Evolutionary conservation across 2,329 filamentous ascomycete species (phyloP).

Genomic region (Pseudogymnoascus sp.): DNA sequence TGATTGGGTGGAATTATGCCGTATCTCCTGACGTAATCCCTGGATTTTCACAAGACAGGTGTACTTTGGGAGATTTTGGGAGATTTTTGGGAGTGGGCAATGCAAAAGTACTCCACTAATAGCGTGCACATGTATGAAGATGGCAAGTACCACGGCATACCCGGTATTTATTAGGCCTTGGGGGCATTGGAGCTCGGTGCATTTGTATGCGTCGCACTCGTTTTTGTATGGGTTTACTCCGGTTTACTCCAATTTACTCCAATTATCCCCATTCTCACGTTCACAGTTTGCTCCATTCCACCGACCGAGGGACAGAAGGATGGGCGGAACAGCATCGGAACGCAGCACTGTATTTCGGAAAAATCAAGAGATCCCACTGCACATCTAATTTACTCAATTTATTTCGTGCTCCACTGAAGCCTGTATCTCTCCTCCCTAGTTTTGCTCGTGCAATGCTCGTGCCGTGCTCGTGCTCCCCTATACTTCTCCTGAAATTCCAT

Average conservation of each 20-base stretch:
- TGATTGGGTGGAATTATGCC: background rate
- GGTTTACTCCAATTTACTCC: conserved; percentile 3
- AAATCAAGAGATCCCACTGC: background rate
- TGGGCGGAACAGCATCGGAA: background rate
- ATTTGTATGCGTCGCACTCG: background rate
- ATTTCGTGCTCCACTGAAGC: background rate
- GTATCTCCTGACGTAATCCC: conserved; percentile 2
- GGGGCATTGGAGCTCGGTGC: background rate
- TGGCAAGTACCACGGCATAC: background rate
- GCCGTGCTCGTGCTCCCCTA: background rate
- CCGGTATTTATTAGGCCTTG: background rate
- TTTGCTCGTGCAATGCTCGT: background rate
- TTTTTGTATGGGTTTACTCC: conserved; percentile 1
- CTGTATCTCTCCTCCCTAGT: background rate
- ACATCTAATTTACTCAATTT: conserved; percentile 1
- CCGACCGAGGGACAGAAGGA: background rate
- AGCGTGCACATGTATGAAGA: background rate
- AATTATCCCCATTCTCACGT: background rate
- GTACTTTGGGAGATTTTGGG: background rate
- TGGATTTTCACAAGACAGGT: conserved; percentile 6
- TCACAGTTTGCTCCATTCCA: background rate
- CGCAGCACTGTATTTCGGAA: background rate
- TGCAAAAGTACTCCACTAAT: background rate
- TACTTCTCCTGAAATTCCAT: background rate
- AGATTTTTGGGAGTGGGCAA: background rate